A percentile compares a stretch with the other conserved stretches of the same genome.
These are phyloP conservation scores for Candida pini DNA, from an alignment of 805 yeast genomes.

Conservation along the genomic window DNA sequence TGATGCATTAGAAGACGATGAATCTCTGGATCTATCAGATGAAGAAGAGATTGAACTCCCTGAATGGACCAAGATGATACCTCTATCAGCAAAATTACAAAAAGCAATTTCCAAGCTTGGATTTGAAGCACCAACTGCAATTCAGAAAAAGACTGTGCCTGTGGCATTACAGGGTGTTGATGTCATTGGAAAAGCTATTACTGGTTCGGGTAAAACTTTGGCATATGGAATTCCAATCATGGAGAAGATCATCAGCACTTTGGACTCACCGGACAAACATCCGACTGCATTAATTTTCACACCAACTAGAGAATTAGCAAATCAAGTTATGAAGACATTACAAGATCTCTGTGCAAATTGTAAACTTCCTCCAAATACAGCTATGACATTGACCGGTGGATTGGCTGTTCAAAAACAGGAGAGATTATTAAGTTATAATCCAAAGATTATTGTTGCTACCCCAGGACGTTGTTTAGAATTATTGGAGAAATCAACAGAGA, in stretches of 20 bases:
- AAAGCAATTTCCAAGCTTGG: constrained; percentile 55
- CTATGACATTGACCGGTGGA: constrained; percentile 89
- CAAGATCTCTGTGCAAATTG: constrained; percentile 46
- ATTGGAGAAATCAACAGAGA: constrained; percentile 53
- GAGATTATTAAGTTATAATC: constrained; percentile 64
- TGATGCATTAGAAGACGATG: constrained; percentile 7
- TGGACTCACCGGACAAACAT: constrained; percentile 15
- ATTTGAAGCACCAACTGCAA: constrained; percentile 73
- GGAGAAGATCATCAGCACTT: constrained; percentile 42
- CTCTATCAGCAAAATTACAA: constrained; percentile 50
- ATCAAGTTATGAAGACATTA: constrained; percentile 83
- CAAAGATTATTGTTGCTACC: constrained; percentile 85
- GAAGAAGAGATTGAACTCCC: constrained; percentile 46
- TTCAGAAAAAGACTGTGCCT: constrained; percentile 76
- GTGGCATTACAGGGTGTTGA: constrained; percentile 67
- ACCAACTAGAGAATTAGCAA: constrained; percentile 95
- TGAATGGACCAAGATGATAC: constrained; percentile 44
- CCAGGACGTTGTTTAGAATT: constrained; percentile 90
- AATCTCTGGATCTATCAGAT: constrained; percentile 12
- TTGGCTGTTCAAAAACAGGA: constrained; percentile 90
- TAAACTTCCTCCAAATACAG: constrained; percentile 41
- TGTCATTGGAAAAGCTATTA: constrained; percentile 91
- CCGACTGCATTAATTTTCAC: constrained; percentile 82
- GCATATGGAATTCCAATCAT: constrained; percentile 93
- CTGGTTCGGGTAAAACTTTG: constrained; percentile 96